Evolutionary conservation across 2,329 filamentous ascomycete species (phyloP), one percentile per base, ranked within the genome.

Genomic region (Phaeosphaeria sp.): DNA sequence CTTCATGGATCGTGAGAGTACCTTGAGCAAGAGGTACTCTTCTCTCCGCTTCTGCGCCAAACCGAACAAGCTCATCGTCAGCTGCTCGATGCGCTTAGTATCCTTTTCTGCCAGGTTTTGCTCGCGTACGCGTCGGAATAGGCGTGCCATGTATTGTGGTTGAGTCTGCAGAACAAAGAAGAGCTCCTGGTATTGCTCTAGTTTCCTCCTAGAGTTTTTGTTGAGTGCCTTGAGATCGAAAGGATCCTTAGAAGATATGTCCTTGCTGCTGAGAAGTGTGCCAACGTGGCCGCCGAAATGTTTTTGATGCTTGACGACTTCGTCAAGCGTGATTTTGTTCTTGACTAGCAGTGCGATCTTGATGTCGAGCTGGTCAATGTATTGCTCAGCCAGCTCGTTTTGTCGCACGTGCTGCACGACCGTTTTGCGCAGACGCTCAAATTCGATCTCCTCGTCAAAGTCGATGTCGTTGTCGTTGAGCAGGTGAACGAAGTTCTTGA

Each of bases 381-480:
- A 99, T 75, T 97, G 93, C 79, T 99, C 95, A 41, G 96, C 87
- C 82, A 96, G 89, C 79, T 99, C 95, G 72, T 99, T 99, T 69
- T 97, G 93, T 48, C 94, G 90, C 10, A 99, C 95, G 74, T 98
- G 93, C 73, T 98, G 93, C 6, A 99, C 93, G 17, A 99, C 95
- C 3, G 92, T 96, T 82, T 98, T 97, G 52, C 96, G 88, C 73
- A 98, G 83, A 48, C 93, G 87, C 77, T 99, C 95, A 66, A 98
- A 97, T 74, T 99, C 78, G 51, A 99, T 89, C 76, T 99, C 95
- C 75, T 98, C 94, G 73, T 99, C 96, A 78, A 99, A 99, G 75
- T 99, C 95, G 70, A 99, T 97, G 72, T 97, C 94, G 71, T 93
- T 98, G 78, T 99, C 95, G 71, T 98, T 99, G 56, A 99, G 87